phyloP scores from a whole-genome alignment of 352 stramenopile genomes.

The Globisporangium barbulae region DNA sequence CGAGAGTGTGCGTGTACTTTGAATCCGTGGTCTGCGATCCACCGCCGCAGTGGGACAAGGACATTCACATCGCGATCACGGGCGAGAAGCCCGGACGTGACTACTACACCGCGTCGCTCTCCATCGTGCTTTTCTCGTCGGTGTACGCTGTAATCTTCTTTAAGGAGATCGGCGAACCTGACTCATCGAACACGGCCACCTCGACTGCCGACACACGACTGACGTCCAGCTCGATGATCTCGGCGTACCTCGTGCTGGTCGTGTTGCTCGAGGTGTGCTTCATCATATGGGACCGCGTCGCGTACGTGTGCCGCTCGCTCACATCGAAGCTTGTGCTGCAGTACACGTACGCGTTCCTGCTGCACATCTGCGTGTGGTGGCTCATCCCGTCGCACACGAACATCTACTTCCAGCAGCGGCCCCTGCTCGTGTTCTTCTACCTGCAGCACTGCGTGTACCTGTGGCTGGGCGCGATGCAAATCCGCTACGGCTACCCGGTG shows the following conservation, averaged over 20 bases:
- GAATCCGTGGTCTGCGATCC: constrained; percentile 56
- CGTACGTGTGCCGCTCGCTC: constrained; percentile 75
- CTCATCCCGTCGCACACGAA: constrained; percentile 73
- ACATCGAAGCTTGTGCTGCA: constrained; percentile 73
- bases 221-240: constrained; percentile 72
- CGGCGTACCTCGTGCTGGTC: constrained; percentile 82
- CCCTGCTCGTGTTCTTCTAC: constrained; percentile 75
- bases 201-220: constrained; percentile 48
- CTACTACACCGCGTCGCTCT: constrained; percentile 70
- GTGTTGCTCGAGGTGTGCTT: constrained; percentile 77
- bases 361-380: constrained; percentile 77
- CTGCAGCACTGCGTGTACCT: constrained; percentile 76
- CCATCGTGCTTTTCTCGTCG: constrained; percentile 54
- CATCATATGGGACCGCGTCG: constrained; percentile 85
- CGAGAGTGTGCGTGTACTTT: constrained; percentile 54
- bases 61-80: constrained; percentile 79
- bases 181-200: constrained; percentile 31
- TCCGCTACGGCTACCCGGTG: constrained; percentile 83
- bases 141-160: constrained; percentile 82
- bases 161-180: constrained; percentile 56
- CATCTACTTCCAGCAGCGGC: constrained; percentile 75
- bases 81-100: constrained; percentile 77
- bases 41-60: constrained; percentile 79
- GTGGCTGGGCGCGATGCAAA: constrained; percentile 72
- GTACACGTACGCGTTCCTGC: constrained; percentile 63